Evolutionary conservation across 805 yeast species (phyloP).

Genomic region (Starmera dryadoides): DNA sequence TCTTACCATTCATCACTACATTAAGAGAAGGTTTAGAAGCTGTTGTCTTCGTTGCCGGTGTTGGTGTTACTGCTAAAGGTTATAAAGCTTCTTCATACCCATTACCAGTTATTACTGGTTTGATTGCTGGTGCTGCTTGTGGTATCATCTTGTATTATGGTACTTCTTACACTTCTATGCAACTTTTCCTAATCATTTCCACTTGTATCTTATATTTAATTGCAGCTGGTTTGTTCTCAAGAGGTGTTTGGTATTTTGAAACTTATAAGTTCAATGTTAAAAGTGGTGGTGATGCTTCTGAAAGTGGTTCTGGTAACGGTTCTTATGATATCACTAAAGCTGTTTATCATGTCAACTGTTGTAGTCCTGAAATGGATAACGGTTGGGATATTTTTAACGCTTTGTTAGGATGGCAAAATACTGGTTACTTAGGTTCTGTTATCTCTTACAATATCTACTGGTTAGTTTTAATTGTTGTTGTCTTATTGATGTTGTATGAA

Average conservation of each 20-base stretch:
- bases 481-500: constrained; percentile 66
- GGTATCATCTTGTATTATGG: constrained; percentile 74
- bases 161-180: constrained; percentile 79
- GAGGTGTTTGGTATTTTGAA: constrained; percentile 90
- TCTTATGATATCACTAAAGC: constrained; percentile 73
- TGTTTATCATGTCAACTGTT: constrained; percentile 97
- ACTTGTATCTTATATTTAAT: constrained; percentile 86
- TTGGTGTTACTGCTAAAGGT: constrained; percentile 56
- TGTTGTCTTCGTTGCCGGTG: constrained; percentile 94
- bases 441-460: constrained; percentile 86
- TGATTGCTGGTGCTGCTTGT: constrained; percentile 66
- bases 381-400: constrained; percentile 99
- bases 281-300: constrained; percentile 95
- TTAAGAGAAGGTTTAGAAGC: constrained; percentile 97
- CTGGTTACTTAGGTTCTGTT: constrained; percentile 91
- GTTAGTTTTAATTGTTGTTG: constrained; percentile 52
- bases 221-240: constrained; percentile 87
- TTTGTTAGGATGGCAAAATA: constrained; percentile 93
- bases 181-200: constrained; percentile 77
- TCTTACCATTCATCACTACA: constrained; percentile 85
- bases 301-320: constrained; percentile 91
- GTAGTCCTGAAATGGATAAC: constrained; percentile 84
- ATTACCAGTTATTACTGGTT: constrained; percentile 84
- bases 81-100: constrained; percentile 75
- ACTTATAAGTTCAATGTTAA: constrained; percentile 50